Conservation (phyloP, 805 yeast species). For the Ogataea nitratoaversa region DNA sequence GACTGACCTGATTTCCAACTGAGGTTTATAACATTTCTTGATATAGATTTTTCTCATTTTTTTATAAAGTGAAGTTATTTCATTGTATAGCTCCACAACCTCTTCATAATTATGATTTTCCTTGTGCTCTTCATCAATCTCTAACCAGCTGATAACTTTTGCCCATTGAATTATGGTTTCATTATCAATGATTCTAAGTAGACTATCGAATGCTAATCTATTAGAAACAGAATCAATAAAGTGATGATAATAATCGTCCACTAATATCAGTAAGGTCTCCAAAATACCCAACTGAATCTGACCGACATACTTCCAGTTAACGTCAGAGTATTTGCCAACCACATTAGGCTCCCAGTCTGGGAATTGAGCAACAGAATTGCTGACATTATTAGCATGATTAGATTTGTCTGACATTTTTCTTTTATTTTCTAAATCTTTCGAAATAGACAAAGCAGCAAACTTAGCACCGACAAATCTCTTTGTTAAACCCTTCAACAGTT, state of each 20-base stretch:
- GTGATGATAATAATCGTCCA: slow-evolving; percentile 69
- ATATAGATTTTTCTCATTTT: slow-evolving; percentile 65
- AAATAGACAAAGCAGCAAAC: slow-evolving; percentile 55
- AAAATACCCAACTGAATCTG: slow-evolving; percentile 79
- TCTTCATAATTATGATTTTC: slow-evolving; percentile 12
- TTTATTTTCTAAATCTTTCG: slow-evolving; percentile 16
- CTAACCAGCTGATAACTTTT: slow-evolving; percentile 25
- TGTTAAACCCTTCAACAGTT: slow-evolving; percentile 48
- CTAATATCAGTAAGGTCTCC: slow-evolving; percentile 68
- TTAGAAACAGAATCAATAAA: slow-evolving; percentile 65
- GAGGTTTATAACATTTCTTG: slow-evolving; percentile 66
- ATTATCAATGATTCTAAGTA: slow-evolving; percentile 63
- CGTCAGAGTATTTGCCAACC: slow-evolving; percentile 35
- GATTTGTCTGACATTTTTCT: background rate
- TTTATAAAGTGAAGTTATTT: slow-evolving; percentile 46
- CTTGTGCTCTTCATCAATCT: slow-evolving; percentile 14
- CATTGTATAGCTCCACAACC: slow-evolving; percentile 19
- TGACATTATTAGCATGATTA: background rate
- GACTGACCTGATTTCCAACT: slow-evolving; percentile 35
- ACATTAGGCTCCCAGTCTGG: slow-evolving; percentile 56
- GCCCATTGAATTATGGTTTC: slow-evolving; percentile 56
- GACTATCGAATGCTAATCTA: slow-evolving; percentile 55
- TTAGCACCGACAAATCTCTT: slow-evolving; percentile 58
- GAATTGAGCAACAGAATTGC: slow-evolving; percentile 9
- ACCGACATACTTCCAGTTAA: slow-evolving; percentile 64